Evolutionary conservation across 306 rosid genomes (phyloP).

Genomic region (Quercus robur): DNA sequence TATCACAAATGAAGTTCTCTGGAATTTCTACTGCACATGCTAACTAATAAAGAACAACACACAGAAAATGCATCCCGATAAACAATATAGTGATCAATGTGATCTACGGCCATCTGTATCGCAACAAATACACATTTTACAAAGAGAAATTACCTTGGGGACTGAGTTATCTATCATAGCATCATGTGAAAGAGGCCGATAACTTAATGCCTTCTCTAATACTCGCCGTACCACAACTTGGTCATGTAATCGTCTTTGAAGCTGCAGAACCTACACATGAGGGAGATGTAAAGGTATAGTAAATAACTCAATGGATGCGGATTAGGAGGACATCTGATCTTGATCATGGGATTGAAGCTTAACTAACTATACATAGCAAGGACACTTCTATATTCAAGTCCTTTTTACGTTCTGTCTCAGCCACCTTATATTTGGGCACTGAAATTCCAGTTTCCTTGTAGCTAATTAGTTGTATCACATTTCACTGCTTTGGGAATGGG

Average conservation of each 20-base stretch:
- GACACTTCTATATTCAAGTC: not conserved
- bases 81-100: not conserved
- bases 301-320: slow-evolving; percentile 4
- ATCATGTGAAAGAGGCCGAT: slow-evolving; percentile 53
- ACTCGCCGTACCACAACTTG: slow-evolving; percentile 59
- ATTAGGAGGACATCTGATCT: slow-evolving; percentile 1
- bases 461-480: too few relatives aligned
- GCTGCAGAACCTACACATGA: slow-evolving; percentile 59
- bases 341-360: not conserved
- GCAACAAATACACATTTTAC: not conserved
- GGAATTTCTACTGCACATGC: not conserved
- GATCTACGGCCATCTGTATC: not conserved
- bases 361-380: not conserved
- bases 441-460: too few relatives aligned
- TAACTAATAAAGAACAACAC: not conserved
- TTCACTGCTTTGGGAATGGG: too few relatives aligned
- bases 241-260: slow-evolving; percentile 66
- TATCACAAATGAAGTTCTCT: not conserved
- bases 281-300: slow-evolving; percentile 17
- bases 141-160: slow-evolving; percentile 54
- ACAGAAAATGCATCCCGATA: not conserved
- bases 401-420: too few relatives aligned
- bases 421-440: too few relatives aligned
- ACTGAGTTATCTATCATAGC: slow-evolving; percentile 42
- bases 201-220: slow-evolving; percentile 61